Evolutionary conservation across 176 grass and related monocot species (phyloP), one percentile per base, ranked within the genome.

Genomic region (Elaeis guineensis): DNA sequence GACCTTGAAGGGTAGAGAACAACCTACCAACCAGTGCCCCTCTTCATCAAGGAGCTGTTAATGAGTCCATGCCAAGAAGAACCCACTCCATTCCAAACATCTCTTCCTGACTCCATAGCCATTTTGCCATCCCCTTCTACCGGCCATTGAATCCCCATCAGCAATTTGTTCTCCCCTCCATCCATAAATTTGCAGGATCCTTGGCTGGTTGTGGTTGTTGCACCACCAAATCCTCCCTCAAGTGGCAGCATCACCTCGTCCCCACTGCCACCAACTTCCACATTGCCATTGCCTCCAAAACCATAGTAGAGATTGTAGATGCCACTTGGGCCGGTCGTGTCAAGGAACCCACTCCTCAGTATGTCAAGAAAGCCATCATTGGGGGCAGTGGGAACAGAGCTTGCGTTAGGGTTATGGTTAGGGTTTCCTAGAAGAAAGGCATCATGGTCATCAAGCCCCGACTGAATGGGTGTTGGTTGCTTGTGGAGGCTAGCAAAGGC

Each of bases 41-140:
- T 44, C 21, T 26, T 63, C 50, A 72, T 61, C 49, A 72, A 50
- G 39, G 70, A 62, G 70, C 70, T 63, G 50, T 72, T 72, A 49
- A 63, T 63, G 12, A 72, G 49, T 25, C 48, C 70, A 21, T 72
- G 70, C 70, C 58, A 72, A 4, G 57, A 71, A 52, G 55, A 17
- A 9, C 66, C 49, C 18, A 17, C 22, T 18, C 19, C 35, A 19
- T 21, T 29, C 70, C 70, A 72, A 24, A 18, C 53, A 28, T 72
- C 70, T 51, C 39, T 70, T 22, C 56, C 68, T 12, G 68, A 19
- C 5, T 62, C 25, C 70, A 72, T 17, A 11, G 5, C 66, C 66
- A 71, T 32, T 56, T 28, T 61, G 1, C 57, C 69, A 61, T 30
- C 59, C 3, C 51, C 65, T 54, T 17, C 58, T 16, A 53, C 17